These are phyloP conservation scores for Penicillium desertorum DNA, from an alignment of 495 filamentous ascomycete species.

Conservation along the genomic window DNA sequence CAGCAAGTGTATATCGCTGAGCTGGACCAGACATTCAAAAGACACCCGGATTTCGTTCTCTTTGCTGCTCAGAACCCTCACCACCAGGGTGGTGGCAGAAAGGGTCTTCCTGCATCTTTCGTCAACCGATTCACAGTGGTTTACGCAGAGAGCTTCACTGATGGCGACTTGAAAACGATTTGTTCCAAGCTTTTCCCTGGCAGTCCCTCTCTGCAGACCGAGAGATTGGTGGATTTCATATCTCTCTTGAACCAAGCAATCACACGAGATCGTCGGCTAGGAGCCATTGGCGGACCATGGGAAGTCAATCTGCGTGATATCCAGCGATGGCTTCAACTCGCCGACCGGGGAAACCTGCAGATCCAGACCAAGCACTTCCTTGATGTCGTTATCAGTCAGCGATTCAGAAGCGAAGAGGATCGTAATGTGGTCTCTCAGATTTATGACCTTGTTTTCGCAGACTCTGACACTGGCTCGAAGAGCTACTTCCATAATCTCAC, in stretches of 20 bases:
- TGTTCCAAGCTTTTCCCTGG: conserved; percentile 72
- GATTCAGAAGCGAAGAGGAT: conserved; percentile 75
- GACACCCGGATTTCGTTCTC: conserved; percentile 83
- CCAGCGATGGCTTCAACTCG: conserved; percentile 80
- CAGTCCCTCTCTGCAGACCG: conserved; percentile 54
- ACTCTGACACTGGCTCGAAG: conserved; percentile 34
- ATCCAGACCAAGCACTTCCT: conserved; percentile 68
- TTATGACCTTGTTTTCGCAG: conserved; percentile 56
- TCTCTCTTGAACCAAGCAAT: conserved; percentile 70
- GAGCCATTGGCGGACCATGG: conserved; percentile 85
- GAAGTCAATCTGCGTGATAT: conserved; percentile 96
- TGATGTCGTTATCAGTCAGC: conserved; percentile 79
- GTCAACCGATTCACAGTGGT: conserved; percentile 98
- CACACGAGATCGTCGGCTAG: conserved; percentile 62
- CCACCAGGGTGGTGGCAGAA: conserved; percentile 92
- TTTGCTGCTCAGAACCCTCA: conserved; percentile 99
- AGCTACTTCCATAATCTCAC: conserved; percentile 66
- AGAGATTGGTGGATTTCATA: conserved; percentile 75
- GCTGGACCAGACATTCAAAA: conserved; percentile 85
- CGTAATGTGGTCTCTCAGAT: conserved; percentile 59
- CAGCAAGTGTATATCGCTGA: conserved; percentile 95
- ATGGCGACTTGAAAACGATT: conserved; percentile 78
- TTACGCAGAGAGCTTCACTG: conserved; percentile 83
- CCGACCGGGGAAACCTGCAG: conserved; percentile 49
- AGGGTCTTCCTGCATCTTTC: conserved; percentile 92